Evolutionary conservation across 768 basidiomycete species (phyloP), one percentile per base, ranked within the genome.

Genomic region (Phaffia australis): DNA sequence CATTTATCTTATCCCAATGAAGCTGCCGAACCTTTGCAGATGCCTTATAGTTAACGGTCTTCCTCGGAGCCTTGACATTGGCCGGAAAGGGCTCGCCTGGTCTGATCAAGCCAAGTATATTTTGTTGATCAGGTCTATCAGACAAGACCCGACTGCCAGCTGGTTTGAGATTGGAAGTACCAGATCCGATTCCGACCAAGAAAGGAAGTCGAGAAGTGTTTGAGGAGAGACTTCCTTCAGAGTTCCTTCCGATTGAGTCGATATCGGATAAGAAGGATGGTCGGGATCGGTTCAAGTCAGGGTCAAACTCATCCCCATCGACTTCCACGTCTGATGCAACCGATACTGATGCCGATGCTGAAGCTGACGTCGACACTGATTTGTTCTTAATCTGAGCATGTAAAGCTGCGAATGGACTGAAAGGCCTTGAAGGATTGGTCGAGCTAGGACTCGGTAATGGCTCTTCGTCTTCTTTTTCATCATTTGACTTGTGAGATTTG

Each of bases 1-100:
- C 90, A 27, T 88, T 85, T n/a, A 99, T 81, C 73, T 97, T 98
- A 75, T 97, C 93, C 94, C 94, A 99, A 74, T 97, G 93, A 64
- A 99, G 79, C 75, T 97, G 92, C 75, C 97, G 97, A 88, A 97
- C 91, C 81, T 92, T 91, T 47, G 84, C 87, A 68, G 82, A 85
- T 1, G 93, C 88, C 42, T 88, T 86, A 52, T 91, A 81, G 3
- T 84, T 81, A 73, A 95, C 83, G 73, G 90, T 89, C 76, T 97
- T 97, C 35, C 66, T 27, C 23, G 59, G 60, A 3, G 59, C 60
- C 29, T 66, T 66, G 58, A 56, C 19, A 48, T 27, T 54, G 25
- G 59, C 59, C n/a, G 32, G 32, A 46, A 49, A 46, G 3, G 30
- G 4, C 32, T 42, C 47, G 7, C 9, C 23, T 18, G 55, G 64